These are phyloP conservation scores for Miamiensis avidus DNA, from an alignment of 169 alveolate species.

Conservation along the genomic window DNA sequence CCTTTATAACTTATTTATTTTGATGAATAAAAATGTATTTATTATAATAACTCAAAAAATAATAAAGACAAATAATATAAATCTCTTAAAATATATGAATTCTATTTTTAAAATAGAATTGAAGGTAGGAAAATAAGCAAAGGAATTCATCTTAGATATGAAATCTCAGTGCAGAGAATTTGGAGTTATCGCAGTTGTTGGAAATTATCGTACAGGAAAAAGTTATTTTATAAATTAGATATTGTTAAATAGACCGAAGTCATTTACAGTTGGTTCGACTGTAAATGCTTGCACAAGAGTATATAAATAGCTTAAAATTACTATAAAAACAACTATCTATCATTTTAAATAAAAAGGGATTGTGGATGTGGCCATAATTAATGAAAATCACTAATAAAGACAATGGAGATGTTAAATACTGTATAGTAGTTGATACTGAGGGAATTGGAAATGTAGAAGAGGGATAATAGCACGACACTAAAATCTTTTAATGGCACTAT, in stretches of 20 bases:
- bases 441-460: constrained; percentile 74
- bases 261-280: constrained; percentile 13
- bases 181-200: constrained; percentile 61
- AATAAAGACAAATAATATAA: neutral
- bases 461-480: constrained; percentile 73
- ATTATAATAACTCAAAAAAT: too few species aligned
- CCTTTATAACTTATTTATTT: neutral
- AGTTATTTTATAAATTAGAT: constrained; percentile 63
- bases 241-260: constrained; percentile 23
- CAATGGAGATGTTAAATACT: neutral
- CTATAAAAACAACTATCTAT: constrained; percentile 24
- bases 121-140: neutral
- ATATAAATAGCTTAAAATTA: constrained; percentile 27
- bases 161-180: neutral
- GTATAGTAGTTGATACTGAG: constrained; percentile 67
- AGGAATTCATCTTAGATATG: too few species aligned
- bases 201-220: constrained; percentile 78
- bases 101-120: neutral
- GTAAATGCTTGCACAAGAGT: constrained; percentile 39
- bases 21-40: neutral
- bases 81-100: too few species aligned
- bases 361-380: constrained; percentile 69
- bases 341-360: constrained; percentile 39
- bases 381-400: constrained; percentile 51
- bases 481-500: constrained; percentile 70